Base-by-base conservation (phyloP, 495 filamentous ascomycete genomes). In the Penicillium bialowiezense region DNA sequence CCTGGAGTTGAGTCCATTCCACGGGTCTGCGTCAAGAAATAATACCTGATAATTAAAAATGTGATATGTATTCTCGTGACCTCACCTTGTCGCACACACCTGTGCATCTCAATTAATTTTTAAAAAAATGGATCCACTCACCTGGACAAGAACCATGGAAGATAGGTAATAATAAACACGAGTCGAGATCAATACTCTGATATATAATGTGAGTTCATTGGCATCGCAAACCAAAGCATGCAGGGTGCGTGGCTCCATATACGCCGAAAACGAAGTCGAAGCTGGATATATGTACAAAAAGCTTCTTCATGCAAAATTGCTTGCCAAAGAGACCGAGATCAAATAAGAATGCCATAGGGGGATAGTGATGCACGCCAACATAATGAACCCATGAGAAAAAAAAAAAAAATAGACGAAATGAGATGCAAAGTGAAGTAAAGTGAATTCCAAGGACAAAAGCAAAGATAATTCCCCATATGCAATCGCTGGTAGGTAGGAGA, bases 251-350 rank as follows among this genome's bases (percentile, higher is more conserved):
- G 23, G 8, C 8, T 4, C 38, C 18, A 42, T 21, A 19, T 31
- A 35, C 40, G 48, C 48, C 41, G 40, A 44, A 19, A 43, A 36
- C 10, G 28, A 50, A 49, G 19, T 15, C 28, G 18, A 24, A 42
- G 38, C 38, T 10, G 23, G 21, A 26, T 34, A 51, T 50, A 50
- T 42, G 9, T 42, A 50, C 47, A 50, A 36, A 49, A 49, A 41
- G 46, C 38, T 41, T 50, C 38, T 50, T 14, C 37, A 49, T 41
- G 47, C 46, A 38, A 47, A 17, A 7, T 40, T 39, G 34, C 35
- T 39, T 48, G 34, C 28, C 45, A 40, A 29, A 29, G 18, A 33
- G 32, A 24, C 31, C 37, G 14, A 50, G 35, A 35, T 14, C 46
- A 14, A 42, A 32, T 28, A 32, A 10, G 10, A 32, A 42, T 50